A percentile compares a stretch with the other conserved stretches of the same genome.
Conservation (phyloP, 2,329 filamentous ascomycete genomes). For the Colletotrichum endophyticum region DNA sequence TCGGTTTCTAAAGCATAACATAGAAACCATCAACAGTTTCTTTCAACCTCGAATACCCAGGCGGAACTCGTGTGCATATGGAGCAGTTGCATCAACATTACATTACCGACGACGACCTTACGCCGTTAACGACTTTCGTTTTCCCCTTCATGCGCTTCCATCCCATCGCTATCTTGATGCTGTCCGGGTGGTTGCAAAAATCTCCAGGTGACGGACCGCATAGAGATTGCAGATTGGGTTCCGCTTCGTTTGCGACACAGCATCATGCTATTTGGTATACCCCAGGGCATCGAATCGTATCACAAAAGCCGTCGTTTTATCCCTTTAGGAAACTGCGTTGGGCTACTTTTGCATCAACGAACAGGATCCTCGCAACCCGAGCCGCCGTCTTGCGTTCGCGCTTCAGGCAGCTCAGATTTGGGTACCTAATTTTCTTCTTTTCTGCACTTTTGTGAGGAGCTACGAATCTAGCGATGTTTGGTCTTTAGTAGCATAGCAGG, state of each 20-base stretch:
- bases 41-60: conserved; percentile 18
- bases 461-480: conserved; percentile 20
- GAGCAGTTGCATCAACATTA: conserved; percentile 6
- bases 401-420: neutral
- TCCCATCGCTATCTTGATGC: neutral
- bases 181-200: neutral
- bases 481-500: conserved; percentile 20
- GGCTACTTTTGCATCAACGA: neutral
- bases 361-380: neutral
- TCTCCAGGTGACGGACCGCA: neutral
- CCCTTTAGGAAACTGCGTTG: conserved; percentile 15
- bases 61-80: conserved; percentile 18
- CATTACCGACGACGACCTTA: conserved; percentile 38
- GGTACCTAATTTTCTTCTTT: conserved; percentile 18
- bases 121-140: conserved; percentile 35
- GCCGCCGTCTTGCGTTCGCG: neutral
- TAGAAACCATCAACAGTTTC: conserved; percentile 19
- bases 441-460: conserved; percentile 1
- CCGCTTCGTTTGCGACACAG: conserved; percentile 16
- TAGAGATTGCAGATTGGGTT: neutral
- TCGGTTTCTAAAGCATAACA: conserved; percentile 52
- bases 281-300: conserved; percentile 19
- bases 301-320: conserved; percentile 22
- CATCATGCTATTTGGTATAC: conserved; percentile 21
- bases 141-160: neutral